phyloP scores from a whole-genome alignment of 2,329 filamentous ascomycete species.

The Microdochium bolleyi region DNA sequence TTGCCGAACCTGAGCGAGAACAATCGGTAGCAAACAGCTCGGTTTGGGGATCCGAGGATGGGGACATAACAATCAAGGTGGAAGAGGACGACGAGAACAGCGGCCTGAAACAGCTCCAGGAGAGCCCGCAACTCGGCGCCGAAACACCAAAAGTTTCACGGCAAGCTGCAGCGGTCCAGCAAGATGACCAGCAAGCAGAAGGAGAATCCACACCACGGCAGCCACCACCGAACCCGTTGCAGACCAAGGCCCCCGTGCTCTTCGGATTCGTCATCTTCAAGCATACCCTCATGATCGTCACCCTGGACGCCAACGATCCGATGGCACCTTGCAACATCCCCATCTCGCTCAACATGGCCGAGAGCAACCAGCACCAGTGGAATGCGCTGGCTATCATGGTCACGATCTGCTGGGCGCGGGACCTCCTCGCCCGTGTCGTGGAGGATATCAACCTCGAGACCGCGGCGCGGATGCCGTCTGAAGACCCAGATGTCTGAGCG shows the following conservation, averaged over 20 bases:
- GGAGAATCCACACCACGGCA: not conserved
- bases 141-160: not conserved
- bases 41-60: not conserved
- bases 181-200: not conserved
- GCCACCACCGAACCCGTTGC: not conserved
- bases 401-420: constrained; percentile 23
- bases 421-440: constrained; percentile 9
- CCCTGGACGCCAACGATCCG: constrained; percentile 16
- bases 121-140: not conserved
- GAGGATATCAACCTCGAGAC: not conserved
- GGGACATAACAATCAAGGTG: not conserved
- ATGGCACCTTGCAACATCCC: constrained; percentile 14
- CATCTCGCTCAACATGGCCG: constrained; percentile 18
- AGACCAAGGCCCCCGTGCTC: constrained; percentile 13
- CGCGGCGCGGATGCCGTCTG: not conserved
- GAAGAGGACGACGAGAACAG: not conserved
- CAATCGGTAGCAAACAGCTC: not conserved
- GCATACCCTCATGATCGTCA: constrained; percentile 20
- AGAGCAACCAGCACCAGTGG: constrained; percentile 21
- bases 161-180: not conserved
- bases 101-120: not conserved
- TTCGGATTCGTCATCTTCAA: constrained; percentile 21
- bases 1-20: not conserved
- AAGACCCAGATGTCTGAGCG: constrained; percentile 7
- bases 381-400: constrained; percentile 22